phyloP scores from a whole-genome alignment of 1,284 basidiomycete genomes.

The Xerocomus minutiporus region DNA sequence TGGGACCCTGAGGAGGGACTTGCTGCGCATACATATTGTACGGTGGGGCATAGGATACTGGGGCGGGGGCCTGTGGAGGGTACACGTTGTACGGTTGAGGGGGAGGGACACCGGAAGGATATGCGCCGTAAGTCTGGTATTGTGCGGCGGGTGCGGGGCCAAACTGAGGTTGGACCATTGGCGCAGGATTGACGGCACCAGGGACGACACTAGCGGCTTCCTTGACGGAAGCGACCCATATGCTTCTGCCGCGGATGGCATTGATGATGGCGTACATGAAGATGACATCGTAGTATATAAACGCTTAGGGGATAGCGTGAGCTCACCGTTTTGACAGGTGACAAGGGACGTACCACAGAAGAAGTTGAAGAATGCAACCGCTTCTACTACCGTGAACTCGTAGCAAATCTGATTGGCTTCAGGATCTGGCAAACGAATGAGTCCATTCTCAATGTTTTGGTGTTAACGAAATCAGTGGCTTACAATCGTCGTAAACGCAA shows the following conservation, averaged over 20 bases:
- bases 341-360: conserved; percentile 18
- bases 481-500: conserved; percentile 13
- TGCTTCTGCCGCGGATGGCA: conserved; percentile 17
- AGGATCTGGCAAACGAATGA: conserved; percentile 9
- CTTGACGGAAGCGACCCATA: conserved; percentile 26
- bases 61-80: conserved; percentile 1
- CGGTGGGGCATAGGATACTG: neutral
- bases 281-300: conserved; percentile 23
- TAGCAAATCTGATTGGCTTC: conserved; percentile 10
- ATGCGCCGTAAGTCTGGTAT: conserved; percentile 5
- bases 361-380: conserved; percentile 22
- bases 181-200: neutral
- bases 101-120: neutral
- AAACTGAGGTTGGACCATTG: conserved; percentile 10
- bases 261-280: conserved; percentile 23
- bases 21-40: conserved; percentile 8
- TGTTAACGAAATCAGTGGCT: neutral
- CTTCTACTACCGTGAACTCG: conserved; percentile 18
- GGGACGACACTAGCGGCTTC: conserved; percentile 9
- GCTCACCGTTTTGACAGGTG: neutral
- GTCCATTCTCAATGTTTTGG: neutral
- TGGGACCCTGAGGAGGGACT: neutral
- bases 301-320: conserved; percentile 12
- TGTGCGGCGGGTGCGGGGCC: conserved; percentile 1
- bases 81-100: conserved; percentile 9